Base-by-base conservation (phyloP, 257 asterid species). In the Solanum corneliomulleri region DNA sequence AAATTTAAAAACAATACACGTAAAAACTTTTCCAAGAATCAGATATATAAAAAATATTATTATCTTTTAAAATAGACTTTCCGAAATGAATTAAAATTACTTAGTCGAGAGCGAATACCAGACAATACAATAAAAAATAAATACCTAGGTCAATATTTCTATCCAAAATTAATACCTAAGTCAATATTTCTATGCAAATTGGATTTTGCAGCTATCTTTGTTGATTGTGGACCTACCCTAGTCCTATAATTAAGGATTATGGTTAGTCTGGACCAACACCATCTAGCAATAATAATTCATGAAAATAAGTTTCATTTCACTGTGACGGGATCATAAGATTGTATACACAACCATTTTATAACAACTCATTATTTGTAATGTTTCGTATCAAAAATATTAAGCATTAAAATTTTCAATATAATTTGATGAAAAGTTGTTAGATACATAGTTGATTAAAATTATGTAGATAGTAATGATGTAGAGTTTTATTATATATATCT, bases 171-270 rank as follows among this genome's bases (percentile, higher is more conserved):
- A 2, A 39, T 39, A 76, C 58, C 35, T 42, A 13, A 42, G 15
- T 76, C 37, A 77, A 7, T 42, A 42, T 77, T 42, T 77, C 4
- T 42, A 27, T n/a, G 37, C 83, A 77, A 77, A 25, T 42, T 13
- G 83, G 37, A 42, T 27, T 45, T 29, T 45, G 42, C 84, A 78
- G 84, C 66, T 56, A 42, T 77, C 3, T 76, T 76, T 42, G 23
- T 44, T 25, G 84, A 44, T 7, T 78, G 84, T 78, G 64, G 64
- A 45, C 66, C 84, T 25, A 47, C 9, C 66, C 5, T 44, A 78
- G 66, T 44, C 66, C 84, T 78, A 78, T 12, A 78, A 78, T 45
- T 45, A 78, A 78, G 25, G 16, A 9, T 44, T 27, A 78, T 44
- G 15, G 64, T 29, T 45, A 45, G 27, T 47, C 41, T 15, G 84